phyloP scores from a whole-genome alignment of 164 flowering plant genomes.

The Piper betle region DNA sequence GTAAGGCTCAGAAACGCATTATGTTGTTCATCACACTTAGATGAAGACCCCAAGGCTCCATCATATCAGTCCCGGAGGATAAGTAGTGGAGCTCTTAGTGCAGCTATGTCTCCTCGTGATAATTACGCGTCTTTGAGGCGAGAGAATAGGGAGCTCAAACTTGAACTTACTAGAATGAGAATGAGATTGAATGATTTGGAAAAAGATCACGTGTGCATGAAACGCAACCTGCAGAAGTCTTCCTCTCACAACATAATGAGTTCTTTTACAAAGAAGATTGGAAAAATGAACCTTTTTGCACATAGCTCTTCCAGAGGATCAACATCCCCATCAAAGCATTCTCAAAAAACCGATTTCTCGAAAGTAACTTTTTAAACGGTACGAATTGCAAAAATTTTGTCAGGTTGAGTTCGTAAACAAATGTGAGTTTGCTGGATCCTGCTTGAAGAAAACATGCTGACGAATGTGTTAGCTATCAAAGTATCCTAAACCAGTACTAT shows the following conservation, averaged over 20 bases:
- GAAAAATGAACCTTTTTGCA: constrained; percentile 51
- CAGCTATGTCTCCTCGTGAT: constrained; percentile 7
- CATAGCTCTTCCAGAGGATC: constrained; percentile 70
- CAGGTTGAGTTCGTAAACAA: too few species aligned
- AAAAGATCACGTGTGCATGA: constrained; percentile 83
- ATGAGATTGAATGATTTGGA: constrained; percentile 61
- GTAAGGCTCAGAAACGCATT: constrained; percentile 69
- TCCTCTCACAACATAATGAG: constrained; percentile 55
- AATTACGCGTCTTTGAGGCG: constrained; percentile 39
- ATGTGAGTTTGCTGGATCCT: too few species aligned
- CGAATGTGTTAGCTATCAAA: too few species aligned
- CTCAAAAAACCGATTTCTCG: constrained; percentile 46
- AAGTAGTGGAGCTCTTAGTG: constrained; percentile 22
- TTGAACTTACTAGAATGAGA: constrained; percentile 54
- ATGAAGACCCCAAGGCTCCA: constrained; percentile 24
- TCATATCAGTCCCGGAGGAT: constrained; percentile 17
- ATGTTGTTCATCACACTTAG: constrained; percentile 14
- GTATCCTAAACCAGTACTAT: too few species aligned
- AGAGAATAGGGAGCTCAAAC: constrained; percentile 73
- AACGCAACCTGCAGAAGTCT: constrained; percentile 65
- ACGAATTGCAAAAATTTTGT: too few species aligned
- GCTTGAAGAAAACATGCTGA: too few species aligned
- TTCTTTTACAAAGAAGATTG: constrained; percentile 62
- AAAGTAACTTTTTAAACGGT: background rate
- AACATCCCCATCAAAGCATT: constrained; percentile 66